Conservation (phyloP, 306 rosid species). For the Sophora flavescens region DNA sequence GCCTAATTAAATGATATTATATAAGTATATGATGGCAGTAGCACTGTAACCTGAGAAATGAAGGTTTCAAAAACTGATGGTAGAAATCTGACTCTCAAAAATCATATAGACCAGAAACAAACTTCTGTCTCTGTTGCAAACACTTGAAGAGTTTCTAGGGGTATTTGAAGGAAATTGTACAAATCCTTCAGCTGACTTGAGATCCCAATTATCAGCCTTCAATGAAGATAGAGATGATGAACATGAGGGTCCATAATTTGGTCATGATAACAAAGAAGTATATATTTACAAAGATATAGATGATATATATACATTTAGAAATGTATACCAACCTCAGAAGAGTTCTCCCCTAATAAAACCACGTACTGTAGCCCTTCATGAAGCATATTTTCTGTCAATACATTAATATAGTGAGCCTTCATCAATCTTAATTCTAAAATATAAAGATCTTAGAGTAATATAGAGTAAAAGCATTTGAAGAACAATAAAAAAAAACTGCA, state of each 20-base stretch:
- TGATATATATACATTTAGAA: conserved; percentile 22
- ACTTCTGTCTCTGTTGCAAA: conserved; percentile 68
- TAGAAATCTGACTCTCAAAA: conserved; percentile 32
- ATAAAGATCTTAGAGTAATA: conserved; percentile 16
- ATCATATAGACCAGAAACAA: conserved; percentile 35
- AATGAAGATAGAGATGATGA: conserved; percentile 44
- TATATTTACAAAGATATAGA: conserved; percentile 28
- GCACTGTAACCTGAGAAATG: conserved; percentile 23
- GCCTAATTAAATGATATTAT: background rate
- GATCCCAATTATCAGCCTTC: conserved; percentile 98
- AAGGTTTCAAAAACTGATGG: conserved; percentile 11
- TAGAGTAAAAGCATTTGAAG: conserved; percentile 13
- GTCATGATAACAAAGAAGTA: background rate
- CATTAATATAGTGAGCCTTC: conserved; percentile 34
- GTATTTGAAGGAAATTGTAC: conserved; percentile 61
- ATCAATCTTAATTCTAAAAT: conserved; percentile 24
- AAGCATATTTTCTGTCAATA: conserved; percentile 47
- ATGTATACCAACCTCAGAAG: conserved; percentile 67
- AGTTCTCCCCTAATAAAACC: conserved; percentile 81
- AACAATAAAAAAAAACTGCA: background rate
- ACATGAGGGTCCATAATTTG: conserved; percentile 28
- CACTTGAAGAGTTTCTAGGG: conserved; percentile 48
- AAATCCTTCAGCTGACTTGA: conserved; percentile 71
- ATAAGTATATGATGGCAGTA: background rate
- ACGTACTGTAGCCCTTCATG: conserved; percentile 64